A percentile compares a stretch with the other conserved stretches of the same genome.
These are phyloP conservation scores for Pseudomassariella vexata DNA, from an alignment of 2,329 filamentous ascomycete genomes.

Conservation along the genomic window DNA sequence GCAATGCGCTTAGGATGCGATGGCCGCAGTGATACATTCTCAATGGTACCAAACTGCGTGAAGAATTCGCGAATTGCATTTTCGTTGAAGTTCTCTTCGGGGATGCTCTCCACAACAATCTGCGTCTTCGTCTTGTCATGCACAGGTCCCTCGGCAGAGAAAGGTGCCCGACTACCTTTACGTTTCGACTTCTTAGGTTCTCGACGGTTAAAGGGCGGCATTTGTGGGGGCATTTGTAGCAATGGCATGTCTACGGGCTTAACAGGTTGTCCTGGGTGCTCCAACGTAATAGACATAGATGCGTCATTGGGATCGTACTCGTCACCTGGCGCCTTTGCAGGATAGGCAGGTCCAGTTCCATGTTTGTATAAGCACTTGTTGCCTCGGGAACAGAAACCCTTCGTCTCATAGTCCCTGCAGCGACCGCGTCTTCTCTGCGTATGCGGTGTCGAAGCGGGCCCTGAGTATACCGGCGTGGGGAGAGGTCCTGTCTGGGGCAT, in stretches of 20 bases:
- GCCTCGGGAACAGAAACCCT: slow-evolving; percentile 66
- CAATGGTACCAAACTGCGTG: slow-evolving; percentile 61
- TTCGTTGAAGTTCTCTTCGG: slow-evolving; percentile 63
- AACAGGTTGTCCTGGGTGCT: slow-evolving; percentile 4
- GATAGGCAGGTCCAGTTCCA: slow-evolving; percentile 40
- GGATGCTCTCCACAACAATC: slow-evolving; percentile 74
- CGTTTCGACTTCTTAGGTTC: slow-evolving; percentile 30
- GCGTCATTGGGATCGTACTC: slow-evolving; percentile 58
- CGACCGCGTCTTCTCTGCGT: slow-evolving; percentile 38
- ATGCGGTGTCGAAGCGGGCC: slow-evolving; percentile 10
- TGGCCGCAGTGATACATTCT: slow-evolving; percentile 56
- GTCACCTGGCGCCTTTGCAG: slow-evolving; percentile 25
- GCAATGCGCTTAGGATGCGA: slow-evolving; percentile 54
- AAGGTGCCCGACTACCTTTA: slow-evolving; percentile 43
- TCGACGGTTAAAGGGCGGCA: slow-evolving; percentile 17
- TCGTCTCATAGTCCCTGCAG: slow-evolving; percentile 67
- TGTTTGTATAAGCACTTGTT: slow-evolving; percentile 66
- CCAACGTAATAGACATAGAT: slow-evolving; percentile 18
- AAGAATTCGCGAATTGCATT: slow-evolving; percentile 64
- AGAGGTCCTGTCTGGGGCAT: slow-evolving; percentile 35
- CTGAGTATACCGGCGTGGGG: slow-evolving; percentile 25
- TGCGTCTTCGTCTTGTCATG: slow-evolving; percentile 58
- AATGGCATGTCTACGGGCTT: slow-evolving; percentile 7
- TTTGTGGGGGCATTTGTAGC: slow-evolving; percentile 12
- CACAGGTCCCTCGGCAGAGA: slow-evolving; percentile 60